Conservation (phyloP, 169 alveolate species). For the Eimeria tenella region DNA sequence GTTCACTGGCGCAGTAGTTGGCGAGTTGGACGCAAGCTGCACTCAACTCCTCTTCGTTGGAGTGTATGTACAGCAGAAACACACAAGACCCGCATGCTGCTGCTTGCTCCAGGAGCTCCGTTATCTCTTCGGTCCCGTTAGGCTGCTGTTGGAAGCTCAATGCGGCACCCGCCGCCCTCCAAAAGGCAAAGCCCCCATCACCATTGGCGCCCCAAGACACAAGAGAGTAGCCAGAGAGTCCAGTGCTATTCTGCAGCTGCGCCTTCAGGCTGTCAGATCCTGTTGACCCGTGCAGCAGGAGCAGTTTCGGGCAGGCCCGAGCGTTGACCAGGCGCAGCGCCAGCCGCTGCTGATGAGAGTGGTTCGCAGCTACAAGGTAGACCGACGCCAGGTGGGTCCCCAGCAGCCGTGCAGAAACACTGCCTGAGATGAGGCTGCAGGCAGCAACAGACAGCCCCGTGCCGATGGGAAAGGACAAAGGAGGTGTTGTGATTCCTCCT, state of each 20-base stretch:
- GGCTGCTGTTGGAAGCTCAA: background rate
- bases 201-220: background rate
- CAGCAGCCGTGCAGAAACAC: background rate
- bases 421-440: no score
- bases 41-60: background rate
- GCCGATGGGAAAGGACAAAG: background rate
- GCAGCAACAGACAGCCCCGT: background rate
- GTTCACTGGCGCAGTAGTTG: background rate
- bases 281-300: constrained; percentile 11
- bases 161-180: background rate
- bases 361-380: background rate
- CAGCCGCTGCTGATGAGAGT: background rate
- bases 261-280: background rate
- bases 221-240: background rate
- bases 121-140: background rate
- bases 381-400: constrained; percentile 17
- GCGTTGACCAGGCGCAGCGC: background rate
- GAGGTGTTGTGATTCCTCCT: background rate
- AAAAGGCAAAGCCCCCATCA: background rate
- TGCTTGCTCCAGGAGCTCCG: constrained; percentile 1
- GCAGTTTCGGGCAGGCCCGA: background rate
- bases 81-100: background rate
- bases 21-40: background rate
- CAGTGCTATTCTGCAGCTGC: background rate
- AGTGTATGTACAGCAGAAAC: background rate